Evolutionary conservation across 768 basidiomycete species (phyloP), one percentile per base, ranked within the genome.

Genomic region (Chalciporus sphaerocephalus): DNA sequence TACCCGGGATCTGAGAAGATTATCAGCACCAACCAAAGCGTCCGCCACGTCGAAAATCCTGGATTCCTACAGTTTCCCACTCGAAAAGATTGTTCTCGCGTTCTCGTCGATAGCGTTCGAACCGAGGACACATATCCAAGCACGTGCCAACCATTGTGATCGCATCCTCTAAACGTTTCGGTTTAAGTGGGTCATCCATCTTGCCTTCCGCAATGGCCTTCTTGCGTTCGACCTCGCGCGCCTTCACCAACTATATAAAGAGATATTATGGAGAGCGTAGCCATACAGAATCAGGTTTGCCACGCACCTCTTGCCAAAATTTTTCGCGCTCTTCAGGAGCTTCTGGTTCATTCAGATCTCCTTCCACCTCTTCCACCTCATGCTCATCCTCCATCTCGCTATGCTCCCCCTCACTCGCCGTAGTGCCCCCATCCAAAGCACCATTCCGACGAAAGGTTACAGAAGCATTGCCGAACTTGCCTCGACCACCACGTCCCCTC

Each of bases 121-220:
- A 96, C 33, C 87, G 80, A 3, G 94, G 93, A 61, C 94, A 97
- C 92, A 97, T 96, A 49, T 89, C 85, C 70, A 75, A 68, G 59
- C 95, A 98, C 1, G 92, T 94, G 18, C 94, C 94, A 12, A 89
- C 80, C 62, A 97, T 85, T n/a, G 85, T 85, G 44, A 94, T 92
- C 15, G 94, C 93, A 52, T 95, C 85, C 54, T 89, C 89, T 2
- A 96, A 74, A 12, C 85, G 76, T 59, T 86, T 85, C 2, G 86
- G 82, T 9, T 84, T 83, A 33, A 76, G 59, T 0, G 92, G 93
- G 59, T 92, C 91, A 51, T 90, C 87, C 79, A 96, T 92, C 58
- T 87, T 83, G 6, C 92, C 91, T 27, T 85, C 80, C 1, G 81
- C 74, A 43, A 96, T 92, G 13, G 86, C 86, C 38, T 68, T 74